Evolutionary conservation across 495 filamentous ascomycete species (phyloP), one percentile per base, ranked within the genome.

Genomic region (Penicillium turbatum): DNA sequence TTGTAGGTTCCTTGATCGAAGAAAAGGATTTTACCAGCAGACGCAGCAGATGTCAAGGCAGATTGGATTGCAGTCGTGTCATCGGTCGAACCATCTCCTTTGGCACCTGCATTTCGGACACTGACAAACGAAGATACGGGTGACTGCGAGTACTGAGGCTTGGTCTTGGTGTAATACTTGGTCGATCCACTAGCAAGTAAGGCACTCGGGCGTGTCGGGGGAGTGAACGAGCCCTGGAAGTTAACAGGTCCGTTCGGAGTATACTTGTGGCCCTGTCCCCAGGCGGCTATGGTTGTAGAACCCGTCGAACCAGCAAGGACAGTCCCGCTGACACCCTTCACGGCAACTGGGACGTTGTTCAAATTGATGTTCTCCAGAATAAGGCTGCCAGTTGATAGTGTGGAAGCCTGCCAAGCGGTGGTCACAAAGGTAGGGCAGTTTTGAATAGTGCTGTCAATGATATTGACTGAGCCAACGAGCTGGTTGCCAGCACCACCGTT

Each of bases 331-430:
- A 76, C 65, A 13, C 77, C 78, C 57, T 86, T 68, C 24, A 92
- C 77, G 0, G 82, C 86, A 16, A 80, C 71, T 4, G 76, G 73
- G 6, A 82, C 81, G 55, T 85, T 83, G 46, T 67, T 71, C 51
- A 93, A 75, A 15, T 64, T 67, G 24, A 90, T 77, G 59, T 95
- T 95, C 66, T 91, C 87, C 17, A 85, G 45, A 53, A 83, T 73
- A 30, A 85, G 67, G 42, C 78, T 79, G 19, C 81, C 81, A 31
- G 74, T 79, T 38, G 68, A 69, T 1, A 56, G 80, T 3, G 61
- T 67, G 13, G 68, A 71, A 44, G 54, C 63, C 39, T 53, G 36
- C 64, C 67, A 71, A 15, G 62, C 76, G 57, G 89, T 89, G 50
- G 86, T 76, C 35, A 89, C 75, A 42, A 83, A 86, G 15, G 77